These are phyloP conservation scores for Coprinopsis marcescibilis DNA, from an alignment of 768 basidiomycete genomes.

Conservation along the genomic window DNA sequence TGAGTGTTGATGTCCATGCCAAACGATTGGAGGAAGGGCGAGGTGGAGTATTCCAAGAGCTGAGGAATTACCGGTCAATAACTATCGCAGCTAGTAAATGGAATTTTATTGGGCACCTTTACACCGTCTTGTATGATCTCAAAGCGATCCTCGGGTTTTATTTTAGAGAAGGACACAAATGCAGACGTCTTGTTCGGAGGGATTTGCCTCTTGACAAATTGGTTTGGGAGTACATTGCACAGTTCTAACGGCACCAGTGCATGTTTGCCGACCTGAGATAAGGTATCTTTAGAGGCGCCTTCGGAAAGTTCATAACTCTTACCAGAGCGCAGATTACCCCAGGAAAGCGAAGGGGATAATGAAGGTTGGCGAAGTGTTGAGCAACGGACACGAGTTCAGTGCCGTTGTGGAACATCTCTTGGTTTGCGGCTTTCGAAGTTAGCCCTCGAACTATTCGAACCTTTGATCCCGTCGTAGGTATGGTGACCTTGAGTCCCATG, in stretches of 20 bases:
- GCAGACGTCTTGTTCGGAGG: conserved; percentile 59
- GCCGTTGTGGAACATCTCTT: conserved; percentile 42
- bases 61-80: too few species aligned
- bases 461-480: conserved; percentile 20
- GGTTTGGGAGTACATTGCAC: conserved; percentile 56
- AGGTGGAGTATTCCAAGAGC: too few species aligned
- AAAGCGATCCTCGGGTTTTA: conserved; percentile 52
- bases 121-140: conserved; percentile 48
- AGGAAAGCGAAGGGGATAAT: conserved; percentile 38
- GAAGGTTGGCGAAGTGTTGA: conserved; percentile 19
- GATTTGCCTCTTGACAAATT: conserved; percentile 65
- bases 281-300: background rate
- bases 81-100: too few species aligned
- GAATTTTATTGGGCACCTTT: conserved; percentile 34
- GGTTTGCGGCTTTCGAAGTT: conserved; percentile 41
- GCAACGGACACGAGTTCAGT: conserved; percentile 45
- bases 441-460: conserved; percentile 53
- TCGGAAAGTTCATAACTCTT: background rate
- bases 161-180: conserved; percentile 63
- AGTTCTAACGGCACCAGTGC: conserved; percentile 66
- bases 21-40: too few species aligned
- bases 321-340: conserved; percentile 55
- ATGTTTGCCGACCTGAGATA: conserved; percentile 47
- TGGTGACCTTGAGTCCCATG: conserved; percentile 26
- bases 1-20: conserved; percentile 30